Conservation (phyloP, 306 rosid species). For the Astragalus glycyphyllos region DNA sequence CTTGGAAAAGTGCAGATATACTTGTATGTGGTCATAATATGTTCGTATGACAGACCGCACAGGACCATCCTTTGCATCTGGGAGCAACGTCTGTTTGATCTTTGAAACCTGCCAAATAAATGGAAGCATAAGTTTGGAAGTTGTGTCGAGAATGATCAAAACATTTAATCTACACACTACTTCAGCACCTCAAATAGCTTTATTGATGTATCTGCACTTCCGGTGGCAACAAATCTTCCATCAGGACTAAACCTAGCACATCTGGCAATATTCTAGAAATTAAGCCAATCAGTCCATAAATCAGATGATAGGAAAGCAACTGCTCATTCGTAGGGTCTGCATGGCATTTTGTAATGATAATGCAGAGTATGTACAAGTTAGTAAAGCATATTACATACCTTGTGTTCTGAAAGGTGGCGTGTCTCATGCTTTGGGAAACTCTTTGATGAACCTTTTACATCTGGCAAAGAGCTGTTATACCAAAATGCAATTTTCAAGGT, state of each 20-base stretch:
- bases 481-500: constrained; percentile 37
- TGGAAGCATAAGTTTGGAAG: constrained; percentile 33
- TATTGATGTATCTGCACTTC: constrained; percentile 93
- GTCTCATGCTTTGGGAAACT: constrained; percentile 89
- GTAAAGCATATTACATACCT: constrained; percentile 54
- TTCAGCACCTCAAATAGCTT: constrained; percentile 85
- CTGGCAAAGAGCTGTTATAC: constrained; percentile 61
- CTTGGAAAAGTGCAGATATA: constrained; percentile 38
- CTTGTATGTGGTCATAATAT: constrained; percentile 80
- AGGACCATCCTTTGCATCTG: constrained; percentile 82
- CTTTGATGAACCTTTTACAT: constrained; percentile 72
- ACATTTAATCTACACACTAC: constrained; percentile 5
- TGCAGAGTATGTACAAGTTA: constrained; percentile 2
- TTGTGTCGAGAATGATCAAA: constrained; percentile 27
- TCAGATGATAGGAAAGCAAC: constrained; percentile 23
- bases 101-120: constrained; percentile 73
- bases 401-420: constrained; percentile 92
- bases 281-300: constrained; percentile 56
- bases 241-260: constrained; percentile 94
- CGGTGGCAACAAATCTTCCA: constrained; percentile 88
- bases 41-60: constrained; percentile 85
- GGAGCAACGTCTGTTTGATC: constrained; percentile 84
- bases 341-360: constrained; percentile 25
- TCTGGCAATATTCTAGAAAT: constrained; percentile 90
- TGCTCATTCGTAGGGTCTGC: constrained; percentile 7